A percentile compares a stretch with the other conserved stretches of the same genome.
Conservation (phyloP, 2,329 filamentous ascomycete species). For the Scytalidium sp. region DNA sequence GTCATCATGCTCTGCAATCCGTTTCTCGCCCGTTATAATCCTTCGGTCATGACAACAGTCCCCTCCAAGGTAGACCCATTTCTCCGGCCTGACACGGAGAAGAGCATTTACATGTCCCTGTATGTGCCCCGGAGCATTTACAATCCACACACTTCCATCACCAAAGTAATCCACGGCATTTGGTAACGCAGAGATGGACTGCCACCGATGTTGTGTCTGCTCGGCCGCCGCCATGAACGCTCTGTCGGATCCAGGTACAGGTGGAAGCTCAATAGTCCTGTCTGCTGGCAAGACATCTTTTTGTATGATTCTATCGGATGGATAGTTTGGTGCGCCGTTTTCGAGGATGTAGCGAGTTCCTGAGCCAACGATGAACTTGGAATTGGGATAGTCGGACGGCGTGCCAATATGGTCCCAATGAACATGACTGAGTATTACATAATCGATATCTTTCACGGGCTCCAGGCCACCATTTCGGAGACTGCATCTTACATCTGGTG, state of each 20-base stretch:
- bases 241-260: constrained; percentile 19
- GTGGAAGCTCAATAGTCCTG: constrained; percentile 40
- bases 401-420: constrained; percentile 60
- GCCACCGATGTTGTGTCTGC: constrained; percentile 33
- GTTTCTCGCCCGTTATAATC: constrained; percentile 47
- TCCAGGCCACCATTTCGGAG: constrained; percentile 33
- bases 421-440: constrained; percentile 45
- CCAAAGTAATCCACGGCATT: constrained; percentile 42
- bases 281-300: constrained; percentile 36
- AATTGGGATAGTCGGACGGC: constrained; percentile 44
- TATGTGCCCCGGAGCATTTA: constrained; percentile 49
- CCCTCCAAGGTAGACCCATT: constrained; percentile 48
- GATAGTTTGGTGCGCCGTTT: constrained; percentile 16
- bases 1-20: constrained; percentile 48
- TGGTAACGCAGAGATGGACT: constrained; percentile 39
- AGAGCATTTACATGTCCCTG: constrained; percentile 50
- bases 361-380: constrained; percentile 48
- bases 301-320: constrained; percentile 39
- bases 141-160: constrained; percentile 43
- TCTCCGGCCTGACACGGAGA: constrained; percentile 32
- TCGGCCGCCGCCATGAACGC: constrained; percentile 15
- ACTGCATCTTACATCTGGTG: constrained; percentile 39
- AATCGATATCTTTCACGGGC: constrained; percentile 12
- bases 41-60: constrained; percentile 52
- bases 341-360: constrained; percentile 40